Evolutionary conservation across 2,329 filamentous ascomycete genomes (phyloP), one percentile per base, ranked within the genome.

Genomic region (Sporothrix brasiliensis): DNA sequence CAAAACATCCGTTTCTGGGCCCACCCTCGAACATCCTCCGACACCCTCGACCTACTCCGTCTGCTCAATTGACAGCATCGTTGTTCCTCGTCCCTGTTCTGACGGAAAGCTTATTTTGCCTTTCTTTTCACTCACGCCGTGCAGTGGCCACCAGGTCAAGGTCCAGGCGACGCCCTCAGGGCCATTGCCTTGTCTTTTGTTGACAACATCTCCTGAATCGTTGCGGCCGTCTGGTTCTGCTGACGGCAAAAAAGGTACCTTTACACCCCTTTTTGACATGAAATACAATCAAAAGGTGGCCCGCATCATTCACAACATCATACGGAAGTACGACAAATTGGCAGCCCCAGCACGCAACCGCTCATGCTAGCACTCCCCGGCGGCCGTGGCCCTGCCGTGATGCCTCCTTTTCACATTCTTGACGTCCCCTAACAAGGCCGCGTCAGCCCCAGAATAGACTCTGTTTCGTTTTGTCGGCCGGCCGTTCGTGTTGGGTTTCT

Each of bases 31-130:
- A 13, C 41, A 44, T 11, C 41, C 41, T 44, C 41, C 11, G 10
- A 44, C 41, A 34, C 4, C 34, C 21, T 54, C 24, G 49, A 21
- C 19, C 16, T 50, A 16, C 14, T 14, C 14, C 52, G 14, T 16
- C 50, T 53, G 9, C n/a, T 53, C 21, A 21, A 54, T 13, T 47
- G 41, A 27, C 58, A 47, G 14, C 58, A 44, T 2, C n/a, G 0
- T n/a, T 7, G 49, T n/a, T n/a, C 39, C 30, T 65, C 9, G 27
- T 34, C 30, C 6, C 54, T 50, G 21, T 65, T 44, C 41, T 66
- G 63, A 53, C 27, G 27, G 47, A 66, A 66, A 66, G 63, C 63
- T 66, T 66, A n/a, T 66, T 66, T 52, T 16, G 27, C 47, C 13
- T 16, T 2, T n/a, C 14, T 30, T 24, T 47, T 44, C 58, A 47